Conservation (phyloP, 495 filamentous ascomycete species). For the Neurospora sp. region DNA sequence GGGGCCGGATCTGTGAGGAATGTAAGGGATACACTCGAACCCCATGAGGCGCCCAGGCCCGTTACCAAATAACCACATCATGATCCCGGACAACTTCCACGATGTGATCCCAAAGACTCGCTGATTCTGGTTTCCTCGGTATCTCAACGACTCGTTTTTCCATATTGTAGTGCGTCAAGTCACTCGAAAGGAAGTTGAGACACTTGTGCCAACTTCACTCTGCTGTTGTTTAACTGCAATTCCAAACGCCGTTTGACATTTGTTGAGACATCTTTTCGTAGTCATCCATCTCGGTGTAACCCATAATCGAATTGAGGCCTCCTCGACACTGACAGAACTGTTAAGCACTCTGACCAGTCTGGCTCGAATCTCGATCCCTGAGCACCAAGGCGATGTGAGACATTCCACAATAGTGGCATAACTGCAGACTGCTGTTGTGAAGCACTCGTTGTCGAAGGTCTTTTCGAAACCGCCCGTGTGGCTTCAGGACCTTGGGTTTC, state of each 20-base stretch:
- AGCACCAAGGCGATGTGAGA: not conserved
- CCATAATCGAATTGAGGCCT: not conserved
- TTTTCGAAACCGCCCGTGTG: constrained; percentile 4
- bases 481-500: constrained; percentile 1
- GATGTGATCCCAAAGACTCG: not conserved
- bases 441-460: not conserved
- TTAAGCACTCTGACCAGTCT: not conserved
- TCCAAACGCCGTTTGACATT: not conserved
- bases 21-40: not conserved
- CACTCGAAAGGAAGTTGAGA: not conserved
- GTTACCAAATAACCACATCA: not conserved
- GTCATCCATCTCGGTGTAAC: not conserved
- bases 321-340: not conserved
- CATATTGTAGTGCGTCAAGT: not conserved
- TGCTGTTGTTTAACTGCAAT: not conserved
- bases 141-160: not conserved
- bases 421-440: not conserved
- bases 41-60: not conserved
- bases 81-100: not conserved
- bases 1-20: not conserved
- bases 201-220: not conserved
- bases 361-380: not conserved
- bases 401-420: not conserved
- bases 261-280: not conserved
- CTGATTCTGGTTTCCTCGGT: not conserved